Base-by-base conservation (phyloP, 164 flowering plant species). In the Annona squamosa region DNA sequence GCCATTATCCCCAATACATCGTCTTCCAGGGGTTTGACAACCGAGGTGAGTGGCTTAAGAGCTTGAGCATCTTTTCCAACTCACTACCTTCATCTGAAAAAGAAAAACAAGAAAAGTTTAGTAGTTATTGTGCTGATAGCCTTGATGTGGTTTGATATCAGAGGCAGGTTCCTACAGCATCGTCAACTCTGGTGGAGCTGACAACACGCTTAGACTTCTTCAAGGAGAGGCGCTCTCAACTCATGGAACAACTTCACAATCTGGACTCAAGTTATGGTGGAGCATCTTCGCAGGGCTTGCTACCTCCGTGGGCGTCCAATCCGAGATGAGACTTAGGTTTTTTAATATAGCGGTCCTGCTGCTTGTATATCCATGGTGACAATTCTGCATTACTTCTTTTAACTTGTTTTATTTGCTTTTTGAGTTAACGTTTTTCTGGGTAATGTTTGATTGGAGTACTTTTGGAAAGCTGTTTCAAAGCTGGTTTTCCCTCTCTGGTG, bases 191-290 rank as follows among this genome's bases (percentile, higher is more conserved):
- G 81, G 91, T 90, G 65, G 98, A 95, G 77, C 81, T 95, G 68
- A 95, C 99, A 45, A 86, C 97, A 13, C 93, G 99, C 3, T 97
- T 95, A 1, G 97, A 95, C 83, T 95, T 93, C 83, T 95, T 95
- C 85, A 95, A 93, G 90, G 99, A 95, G 76, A 79, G 98, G 59
- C 90, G 99, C 44, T 89, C 97, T 46, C 99, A 95, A 78, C 91
- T 95, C 62, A 95, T 93, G 92, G 98, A 95, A 75, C 99, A 95
- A 79, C 94, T 95, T 44, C 97, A 95, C 82, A 89, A 84, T 83
- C 92, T 95, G 12, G 97, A 95, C 74, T 72, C 88, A 48, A 90
- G 87, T 81, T 89, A 90, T 52, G 91, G 88, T 47, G 91, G 88
- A 52, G 70, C 89, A 2, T 74, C 94, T 68, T 80, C 97, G 6